phyloP scores from a whole-genome alignment of 1,284 basidiomycete species.

The Cerioporus squamosus region DNA sequence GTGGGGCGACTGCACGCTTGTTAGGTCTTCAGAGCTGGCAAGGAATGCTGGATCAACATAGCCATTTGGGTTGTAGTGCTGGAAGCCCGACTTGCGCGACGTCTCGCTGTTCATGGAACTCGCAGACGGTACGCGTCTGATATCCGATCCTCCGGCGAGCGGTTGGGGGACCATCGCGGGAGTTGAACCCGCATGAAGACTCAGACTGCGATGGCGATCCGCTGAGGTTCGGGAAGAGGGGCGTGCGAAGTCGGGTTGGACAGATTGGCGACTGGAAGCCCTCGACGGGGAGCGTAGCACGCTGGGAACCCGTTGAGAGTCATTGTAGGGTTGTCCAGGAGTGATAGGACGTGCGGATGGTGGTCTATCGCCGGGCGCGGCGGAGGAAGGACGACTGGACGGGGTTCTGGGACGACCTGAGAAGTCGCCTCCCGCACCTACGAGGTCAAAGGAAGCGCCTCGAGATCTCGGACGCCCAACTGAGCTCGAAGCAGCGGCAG shows the following conservation, averaged over 20 bases:
- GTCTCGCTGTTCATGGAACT: constrained; percentile 31
- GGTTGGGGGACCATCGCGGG: constrained; percentile 29
- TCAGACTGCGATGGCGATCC: constrained; percentile 32
- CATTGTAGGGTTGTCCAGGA: constrained; percentile 18
- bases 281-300: constrained; percentile 18
- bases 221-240: constrained; percentile 15
- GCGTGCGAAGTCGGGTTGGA: constrained; percentile 14
- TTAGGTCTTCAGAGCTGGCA: constrained; percentile 35
- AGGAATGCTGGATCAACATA: constrained; percentile 38
- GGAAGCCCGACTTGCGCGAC: constrained; percentile 31
- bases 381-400: constrained; percentile 9
- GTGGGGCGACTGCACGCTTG: constrained; percentile 28
- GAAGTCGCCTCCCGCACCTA: neutral
- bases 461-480: constrained; percentile 6
- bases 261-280: constrained; percentile 15
- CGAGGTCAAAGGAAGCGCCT: constrained; percentile 6
- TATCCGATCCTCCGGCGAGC: constrained; percentile 24
- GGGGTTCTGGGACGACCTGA: constrained; percentile 10
- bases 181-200: constrained; percentile 37
- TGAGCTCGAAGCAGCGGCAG: constrained; percentile 2
- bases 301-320: constrained; percentile 11
- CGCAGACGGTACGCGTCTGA: constrained; percentile 31
- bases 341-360: constrained; percentile 15
- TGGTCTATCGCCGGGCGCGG: constrained; percentile 11
- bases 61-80: constrained; percentile 31